These are phyloP conservation scores for Speleostelium caveatum DNA, from an alignment of 78 protist species.

Conservation along the genomic window DNA sequence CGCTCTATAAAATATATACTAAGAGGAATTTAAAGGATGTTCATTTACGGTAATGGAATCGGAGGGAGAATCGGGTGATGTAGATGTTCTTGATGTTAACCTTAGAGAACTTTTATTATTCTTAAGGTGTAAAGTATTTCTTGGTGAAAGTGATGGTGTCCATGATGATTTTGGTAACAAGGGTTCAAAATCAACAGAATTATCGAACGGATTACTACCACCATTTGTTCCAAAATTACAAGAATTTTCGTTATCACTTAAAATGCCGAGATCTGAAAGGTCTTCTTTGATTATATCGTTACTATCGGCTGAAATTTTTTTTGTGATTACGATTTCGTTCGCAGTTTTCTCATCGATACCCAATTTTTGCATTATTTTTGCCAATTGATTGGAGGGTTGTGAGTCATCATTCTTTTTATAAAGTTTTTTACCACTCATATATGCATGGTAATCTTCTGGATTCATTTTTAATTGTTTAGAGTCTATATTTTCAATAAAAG, in stretches of 20 bases:
- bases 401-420: neutral
- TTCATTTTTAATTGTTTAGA: conserved; percentile 63
- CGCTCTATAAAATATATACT: too few relatives aligned
- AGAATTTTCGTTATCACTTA: too few relatives aligned
- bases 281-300: neutral
- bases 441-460: conserved; percentile 57
- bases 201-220: neutral
- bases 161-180: neutral
- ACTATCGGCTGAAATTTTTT: neutral
- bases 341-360: conserved; percentile 47
- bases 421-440: conserved; percentile 44
- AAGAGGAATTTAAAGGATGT: neutral
- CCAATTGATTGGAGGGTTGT: conserved; percentile 31
- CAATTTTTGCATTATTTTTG: conserved; percentile 63
- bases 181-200: neutral
- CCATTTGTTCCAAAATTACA: neutral
- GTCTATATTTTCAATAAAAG: conserved; percentile 74
- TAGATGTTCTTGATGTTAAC: neutral
- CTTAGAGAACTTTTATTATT: neutral
- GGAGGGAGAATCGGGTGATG: neutral
- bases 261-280: neutral
- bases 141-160: neutral
- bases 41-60: neutral
- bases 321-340: neutral
- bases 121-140: neutral